Evolutionary conservation across 2,329 filamentous ascomycete species (phyloP).

Genomic region (Epicoccum sorghinum): DNA sequence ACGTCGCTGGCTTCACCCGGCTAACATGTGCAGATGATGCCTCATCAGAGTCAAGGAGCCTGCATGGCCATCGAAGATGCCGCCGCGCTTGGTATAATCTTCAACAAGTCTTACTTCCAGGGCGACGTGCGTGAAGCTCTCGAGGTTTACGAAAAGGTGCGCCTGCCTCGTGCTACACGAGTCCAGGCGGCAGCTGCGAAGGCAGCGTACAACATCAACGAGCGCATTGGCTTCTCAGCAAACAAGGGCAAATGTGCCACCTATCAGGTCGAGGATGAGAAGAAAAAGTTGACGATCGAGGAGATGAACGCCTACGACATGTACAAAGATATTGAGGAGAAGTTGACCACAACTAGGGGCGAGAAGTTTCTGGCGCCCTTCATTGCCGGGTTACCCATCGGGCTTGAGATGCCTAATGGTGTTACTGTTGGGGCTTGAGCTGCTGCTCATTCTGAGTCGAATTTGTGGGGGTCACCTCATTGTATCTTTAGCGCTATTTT

Average conservation of each 20-base stretch:
- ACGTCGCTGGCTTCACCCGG: background rate
- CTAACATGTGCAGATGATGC: slow-evolving; percentile 62
- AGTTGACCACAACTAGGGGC: slow-evolving; percentile 11
- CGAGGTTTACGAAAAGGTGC: slow-evolving; percentile 44
- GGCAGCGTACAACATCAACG: slow-evolving; percentile 49
- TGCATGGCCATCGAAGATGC: slow-evolving; percentile 73
- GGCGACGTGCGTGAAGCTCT: slow-evolving; percentile 43
- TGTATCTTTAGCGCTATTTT: slow-evolving; percentile 3
- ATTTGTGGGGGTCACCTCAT: background rate
- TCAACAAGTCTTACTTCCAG: slow-evolving; percentile 55
- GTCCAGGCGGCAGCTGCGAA: slow-evolving; percentile 48
- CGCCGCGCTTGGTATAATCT: slow-evolving; percentile 66
- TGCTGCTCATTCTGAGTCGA: background rate
- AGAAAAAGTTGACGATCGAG: slow-evolving; percentile 68
- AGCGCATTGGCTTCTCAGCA: slow-evolving; percentile 58
- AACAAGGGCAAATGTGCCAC: slow-evolving; percentile 60
- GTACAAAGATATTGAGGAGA: slow-evolving; percentile 31
- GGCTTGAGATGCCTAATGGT: slow-evolving; percentile 17
- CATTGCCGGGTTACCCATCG: slow-evolving; percentile 13
- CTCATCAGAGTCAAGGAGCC: slow-evolving; percentile 71
- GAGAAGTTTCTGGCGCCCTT: slow-evolving; percentile 14
- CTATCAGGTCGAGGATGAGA: slow-evolving; percentile 68
- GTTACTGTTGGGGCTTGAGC: slow-evolving; percentile 15
- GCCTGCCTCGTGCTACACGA: slow-evolving; percentile 46
- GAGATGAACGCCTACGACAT: slow-evolving; percentile 65